These are phyloP conservation scores for Rhazya stricta DNA, from an alignment of 257 asterid species.

Conservation along the genomic window DNA sequence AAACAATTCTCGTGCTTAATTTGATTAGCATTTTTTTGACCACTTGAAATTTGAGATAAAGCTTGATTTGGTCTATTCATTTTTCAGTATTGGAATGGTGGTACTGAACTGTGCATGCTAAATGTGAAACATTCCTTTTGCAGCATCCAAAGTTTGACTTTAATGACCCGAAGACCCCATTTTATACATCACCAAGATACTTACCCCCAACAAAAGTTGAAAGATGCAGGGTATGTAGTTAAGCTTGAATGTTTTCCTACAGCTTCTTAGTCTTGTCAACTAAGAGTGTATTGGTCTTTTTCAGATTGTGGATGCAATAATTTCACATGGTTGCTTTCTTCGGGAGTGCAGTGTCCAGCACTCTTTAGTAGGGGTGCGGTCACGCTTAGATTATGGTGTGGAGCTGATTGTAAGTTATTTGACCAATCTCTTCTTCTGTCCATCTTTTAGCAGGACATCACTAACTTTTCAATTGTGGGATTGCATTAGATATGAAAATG, in stretches of 20 bases:
- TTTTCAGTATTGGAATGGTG: not conserved
- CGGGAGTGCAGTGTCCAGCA: constrained; percentile 68
- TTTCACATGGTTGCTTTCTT: constrained; percentile 93
- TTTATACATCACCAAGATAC: constrained; percentile 84
- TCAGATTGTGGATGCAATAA: constrained; percentile 82
- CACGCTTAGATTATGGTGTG: constrained; percentile 83
- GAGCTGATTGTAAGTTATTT: constrained; percentile 56
- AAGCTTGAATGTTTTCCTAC: constrained; percentile 8
- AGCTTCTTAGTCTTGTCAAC: constrained; percentile 7
- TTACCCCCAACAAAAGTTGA: constrained; percentile 91
- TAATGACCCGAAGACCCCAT: constrained; percentile 77
- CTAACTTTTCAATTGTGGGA: not conserved
- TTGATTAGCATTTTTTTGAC: not conserved
- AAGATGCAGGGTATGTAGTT: constrained; percentile 67
- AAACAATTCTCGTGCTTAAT: not conserved
- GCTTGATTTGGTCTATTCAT: not conserved
- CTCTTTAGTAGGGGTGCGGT: constrained; percentile 82
- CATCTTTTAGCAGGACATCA: not conserved
- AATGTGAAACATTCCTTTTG: constrained; percentile 24
- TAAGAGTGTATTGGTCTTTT: constrained; percentile 18
- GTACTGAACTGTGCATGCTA: constrained; percentile 4
- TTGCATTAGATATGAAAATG: not conserved
- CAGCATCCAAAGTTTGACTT: constrained; percentile 80
- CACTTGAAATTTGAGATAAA: not conserved
- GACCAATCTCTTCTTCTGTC: not conserved